Conservation (phyloP, 2,329 filamentous ascomycete genomes). For the Neopestalotiopsis sp. region DNA sequence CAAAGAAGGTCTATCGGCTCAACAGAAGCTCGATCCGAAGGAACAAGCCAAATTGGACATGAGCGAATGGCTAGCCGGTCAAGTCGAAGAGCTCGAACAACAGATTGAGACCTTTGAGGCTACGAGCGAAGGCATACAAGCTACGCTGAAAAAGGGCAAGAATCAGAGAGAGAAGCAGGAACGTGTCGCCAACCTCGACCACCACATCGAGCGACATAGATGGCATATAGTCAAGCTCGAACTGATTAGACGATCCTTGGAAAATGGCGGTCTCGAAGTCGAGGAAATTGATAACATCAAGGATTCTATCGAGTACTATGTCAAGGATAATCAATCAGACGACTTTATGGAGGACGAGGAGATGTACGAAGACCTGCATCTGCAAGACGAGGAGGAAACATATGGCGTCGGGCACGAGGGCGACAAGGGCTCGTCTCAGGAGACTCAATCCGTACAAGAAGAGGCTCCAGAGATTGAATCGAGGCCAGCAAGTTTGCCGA, state of each 20-base stretch:
- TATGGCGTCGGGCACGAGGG: slow-evolving; percentile 82
- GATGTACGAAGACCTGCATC: slow-evolving; percentile 92
- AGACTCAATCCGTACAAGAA: slow-evolving; percentile 89
- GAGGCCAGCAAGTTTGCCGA: slow-evolving; percentile 48
- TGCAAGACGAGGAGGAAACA: slow-evolving; percentile 88
- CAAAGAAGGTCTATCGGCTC: slow-evolving; percentile 92
- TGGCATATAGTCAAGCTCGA: slow-evolving; percentile 96
- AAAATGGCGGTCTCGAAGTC: slow-evolving; percentile 89
- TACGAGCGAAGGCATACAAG: slow-evolving; percentile 84
- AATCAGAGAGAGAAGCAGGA: slow-evolving; percentile 83
- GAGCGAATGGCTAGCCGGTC: slow-evolving; percentile 81
- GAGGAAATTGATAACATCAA: slow-evolving; percentile 88
- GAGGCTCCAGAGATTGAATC: slow-evolving; percentile 69
- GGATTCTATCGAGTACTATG: slow-evolving; percentile 94
- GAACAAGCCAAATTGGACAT: slow-evolving; percentile 93
- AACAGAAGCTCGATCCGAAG: slow-evolving; percentile 93
- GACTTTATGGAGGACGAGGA: slow-evolving; percentile 95
- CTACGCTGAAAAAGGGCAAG: slow-evolving; percentile 94
- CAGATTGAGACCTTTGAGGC: slow-evolving; percentile 94
- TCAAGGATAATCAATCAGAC: slow-evolving; percentile 83
- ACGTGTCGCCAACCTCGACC: slow-evolving; percentile 84
- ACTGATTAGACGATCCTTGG: slow-evolving; percentile 84
- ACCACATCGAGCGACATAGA: slow-evolving; percentile 88
- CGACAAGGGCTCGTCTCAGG: slow-evolving; percentile 93
- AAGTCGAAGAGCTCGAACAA: slow-evolving; percentile 91